Base-by-base conservation (phyloP, 805 yeast species). In the Teunomyces pallodes region DNA sequence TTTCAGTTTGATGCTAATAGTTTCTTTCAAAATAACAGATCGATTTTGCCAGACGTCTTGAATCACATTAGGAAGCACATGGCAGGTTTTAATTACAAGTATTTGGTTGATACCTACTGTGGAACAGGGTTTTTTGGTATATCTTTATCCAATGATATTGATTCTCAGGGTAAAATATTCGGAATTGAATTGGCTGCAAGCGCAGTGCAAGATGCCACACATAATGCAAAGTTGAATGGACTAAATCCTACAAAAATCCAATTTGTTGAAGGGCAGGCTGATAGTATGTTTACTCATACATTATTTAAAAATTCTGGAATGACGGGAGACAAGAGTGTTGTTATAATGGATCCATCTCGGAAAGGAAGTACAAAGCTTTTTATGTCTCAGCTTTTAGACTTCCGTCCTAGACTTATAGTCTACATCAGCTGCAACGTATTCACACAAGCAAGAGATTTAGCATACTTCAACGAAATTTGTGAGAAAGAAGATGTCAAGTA, bases 61-160 rank as follows among this genome's bases (percentile, higher is more conserved):
- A 69, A 65, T 27, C 69, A 57, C 48, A 55, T 75, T 4, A 52
- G 60, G 24, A 46, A 53, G 28, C 62, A 62, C 14, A 49, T 67
- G 8, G 45, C 46, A 4, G 49, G 46, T 8, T 41, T 48, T 28
- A 28, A 42, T 5, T 60, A 52, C 46, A 62, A 61, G 31, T 59
- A 66, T 47, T 54, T 74, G 28, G 59, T 75, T 5, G 79, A 75
- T 48, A 64, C 77, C 2, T 75, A 75, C 54, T 75, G 79, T 55
- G 79, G 79, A 6, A 66, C 74, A 5, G 79, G 79, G 3, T 70
- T 75, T 51, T 69, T 75, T 51, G 76, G 76, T 0, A 71, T 75
- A 9, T 57, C 68, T 2, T 59, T 73, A 27, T 59, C 72, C 0
- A 55, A 63, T 9, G 56, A 51, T 7, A 52, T 69, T 8, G 58